A percentile compares a stretch with the other conserved stretches of the same genome.
These are phyloP conservation scores for Amanita rimosa DNA, from an alignment of 768 basidiomycete species.

Conservation along the genomic window DNA sequence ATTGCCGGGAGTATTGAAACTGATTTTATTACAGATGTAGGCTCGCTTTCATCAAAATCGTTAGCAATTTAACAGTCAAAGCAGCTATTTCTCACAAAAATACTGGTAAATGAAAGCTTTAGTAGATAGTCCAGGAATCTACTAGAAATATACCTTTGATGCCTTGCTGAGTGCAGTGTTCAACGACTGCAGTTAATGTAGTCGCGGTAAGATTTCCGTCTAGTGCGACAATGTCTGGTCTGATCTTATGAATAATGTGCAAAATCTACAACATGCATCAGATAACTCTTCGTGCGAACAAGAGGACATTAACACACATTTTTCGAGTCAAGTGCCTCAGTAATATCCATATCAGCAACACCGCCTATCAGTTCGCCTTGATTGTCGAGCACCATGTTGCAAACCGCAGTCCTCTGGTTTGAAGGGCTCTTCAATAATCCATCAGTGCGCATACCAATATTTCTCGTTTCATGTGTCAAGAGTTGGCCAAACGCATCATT, in stretches of 20 bases:
- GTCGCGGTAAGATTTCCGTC: conserved; percentile 66
- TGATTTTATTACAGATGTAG: conserved; percentile 84
- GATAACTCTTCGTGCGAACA: neutral
- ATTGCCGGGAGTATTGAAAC: conserved; percentile 57
- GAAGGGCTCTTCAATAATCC: conserved; percentile 38
- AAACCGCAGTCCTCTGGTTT: conserved; percentile 56
- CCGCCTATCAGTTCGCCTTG: conserved; percentile 70
- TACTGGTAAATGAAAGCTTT: conserved; percentile 26
- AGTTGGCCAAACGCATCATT: conserved; percentile 67
- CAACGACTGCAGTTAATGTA: conserved; percentile 38
- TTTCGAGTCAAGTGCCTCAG: conserved; percentile 34
- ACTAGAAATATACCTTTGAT: conserved; percentile 39
- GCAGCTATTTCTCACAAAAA: conserved; percentile 50
- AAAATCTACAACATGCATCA: conserved; percentile 30
- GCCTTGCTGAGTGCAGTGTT: conserved; percentile 31
- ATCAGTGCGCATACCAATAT: conserved; percentile 72
- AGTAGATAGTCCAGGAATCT: neutral
- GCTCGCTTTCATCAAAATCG: conserved; percentile 49
- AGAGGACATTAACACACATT: conserved; percentile 22
- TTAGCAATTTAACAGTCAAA: conserved; percentile 3
- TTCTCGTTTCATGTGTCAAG: conserved; percentile 41
- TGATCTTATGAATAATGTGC: conserved; percentile 31
- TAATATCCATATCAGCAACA: conserved; percentile 84
- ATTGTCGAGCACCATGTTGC: conserved; percentile 74
- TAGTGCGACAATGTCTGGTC: conserved; percentile 52